phyloP scores from a whole-genome alignment of 2,329 filamentous ascomycete species.

The Verticillium tricorpus region DNA sequence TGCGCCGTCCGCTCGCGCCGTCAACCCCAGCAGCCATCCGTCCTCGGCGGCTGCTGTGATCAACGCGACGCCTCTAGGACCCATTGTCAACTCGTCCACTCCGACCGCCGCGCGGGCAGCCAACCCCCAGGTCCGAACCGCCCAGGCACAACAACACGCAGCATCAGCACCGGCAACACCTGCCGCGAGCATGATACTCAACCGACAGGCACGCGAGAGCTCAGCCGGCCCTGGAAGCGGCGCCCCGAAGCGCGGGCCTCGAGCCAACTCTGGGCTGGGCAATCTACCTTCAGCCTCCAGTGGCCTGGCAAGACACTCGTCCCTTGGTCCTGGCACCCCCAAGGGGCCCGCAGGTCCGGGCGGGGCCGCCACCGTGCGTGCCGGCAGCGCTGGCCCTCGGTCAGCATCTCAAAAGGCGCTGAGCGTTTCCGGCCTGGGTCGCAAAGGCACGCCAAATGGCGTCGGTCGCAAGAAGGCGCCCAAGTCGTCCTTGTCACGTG shows the following conservation, averaged over 20 bases:
- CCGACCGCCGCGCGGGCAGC: constrained; percentile 37
- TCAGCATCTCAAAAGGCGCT: constrained; percentile 41
- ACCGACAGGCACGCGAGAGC: constrained; percentile 50
- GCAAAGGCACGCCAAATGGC: constrained; percentile 44
- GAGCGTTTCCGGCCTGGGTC: constrained; percentile 29
- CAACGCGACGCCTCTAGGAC: constrained; percentile 27
- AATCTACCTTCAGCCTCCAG: constrained; percentile 49
- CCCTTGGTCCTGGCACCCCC: constrained; percentile 58
- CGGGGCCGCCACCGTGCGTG: constrained; percentile 32
- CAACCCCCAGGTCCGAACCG: constrained; percentile 43
- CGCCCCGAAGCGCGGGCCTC: constrained; percentile 47
- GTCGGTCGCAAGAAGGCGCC: constrained; percentile 45
- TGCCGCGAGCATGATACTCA: constrained; percentile 55
- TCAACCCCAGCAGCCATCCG: constrained; percentile 36
- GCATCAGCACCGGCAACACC: constrained; percentile 57
- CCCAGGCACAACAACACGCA: constrained; percentile 46
- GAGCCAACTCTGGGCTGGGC: constrained; percentile 42
- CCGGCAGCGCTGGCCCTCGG: constrained; percentile 58
- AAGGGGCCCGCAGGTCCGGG: constrained; percentile 34
- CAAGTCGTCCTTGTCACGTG: constrained; percentile 59
- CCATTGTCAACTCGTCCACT: constrained; percentile 33
- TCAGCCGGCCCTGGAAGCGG: constrained; percentile 51
- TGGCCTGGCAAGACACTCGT: constrained; percentile 57
- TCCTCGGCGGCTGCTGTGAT: constrained; percentile 19
- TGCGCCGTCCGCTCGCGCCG: constrained; percentile 33